Percentiles rank a stretch among this genome's conserved stretches.
Evolutionary conservation across 768 basidiomycete genomes (phyloP).

Genomic region (Boletus huronensis): DNA sequence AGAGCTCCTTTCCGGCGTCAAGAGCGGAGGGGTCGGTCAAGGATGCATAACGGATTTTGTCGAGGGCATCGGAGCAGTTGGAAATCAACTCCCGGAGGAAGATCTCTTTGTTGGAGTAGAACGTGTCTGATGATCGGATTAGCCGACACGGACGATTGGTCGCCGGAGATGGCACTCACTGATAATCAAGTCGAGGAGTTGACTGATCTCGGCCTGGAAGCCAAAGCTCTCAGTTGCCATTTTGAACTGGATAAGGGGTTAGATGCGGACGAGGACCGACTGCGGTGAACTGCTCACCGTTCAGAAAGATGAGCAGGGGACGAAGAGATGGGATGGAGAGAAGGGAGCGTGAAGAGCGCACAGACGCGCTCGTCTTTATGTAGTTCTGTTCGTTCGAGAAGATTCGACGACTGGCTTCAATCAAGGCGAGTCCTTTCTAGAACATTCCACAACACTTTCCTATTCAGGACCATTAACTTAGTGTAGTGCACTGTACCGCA

Average conservation of each 20-base stretch:
- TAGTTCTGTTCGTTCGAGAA: conserved; percentile 42
- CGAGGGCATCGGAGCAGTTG: conserved; percentile 95
- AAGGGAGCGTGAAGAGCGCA: conserved; percentile 2
- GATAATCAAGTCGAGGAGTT: conserved; percentile 98
- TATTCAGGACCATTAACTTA: conserved; percentile 16
- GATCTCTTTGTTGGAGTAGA: conserved; percentile 99
- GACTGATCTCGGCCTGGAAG: conserved; percentile 99
- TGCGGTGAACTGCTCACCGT: conserved; percentile 12
- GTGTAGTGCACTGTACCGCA: background rate
- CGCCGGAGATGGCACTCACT: conserved; percentile 48
- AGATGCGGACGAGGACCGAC: background rate
- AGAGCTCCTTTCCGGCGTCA: conserved; percentile 88
- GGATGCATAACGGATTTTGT: conserved; percentile 97
- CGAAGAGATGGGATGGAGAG: conserved; percentile 12
- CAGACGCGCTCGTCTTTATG: conserved; percentile 35
- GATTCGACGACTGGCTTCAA: conserved; percentile 32
- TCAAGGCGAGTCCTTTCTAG: conserved; percentile 26
- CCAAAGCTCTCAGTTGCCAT: conserved; percentile 88
- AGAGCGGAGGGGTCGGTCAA: conserved; percentile 90
- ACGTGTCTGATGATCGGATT: conserved; percentile 65
- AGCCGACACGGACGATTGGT: background rate
- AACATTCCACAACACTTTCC: conserved; percentile 35
- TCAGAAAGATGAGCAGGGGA: conserved; percentile 7
- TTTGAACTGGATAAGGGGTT: conserved; percentile 24
- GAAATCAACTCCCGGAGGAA: conserved; percentile 99